Base-by-base conservation (phyloP, 805 yeast species). In the Candida tibetensis region DNA sequence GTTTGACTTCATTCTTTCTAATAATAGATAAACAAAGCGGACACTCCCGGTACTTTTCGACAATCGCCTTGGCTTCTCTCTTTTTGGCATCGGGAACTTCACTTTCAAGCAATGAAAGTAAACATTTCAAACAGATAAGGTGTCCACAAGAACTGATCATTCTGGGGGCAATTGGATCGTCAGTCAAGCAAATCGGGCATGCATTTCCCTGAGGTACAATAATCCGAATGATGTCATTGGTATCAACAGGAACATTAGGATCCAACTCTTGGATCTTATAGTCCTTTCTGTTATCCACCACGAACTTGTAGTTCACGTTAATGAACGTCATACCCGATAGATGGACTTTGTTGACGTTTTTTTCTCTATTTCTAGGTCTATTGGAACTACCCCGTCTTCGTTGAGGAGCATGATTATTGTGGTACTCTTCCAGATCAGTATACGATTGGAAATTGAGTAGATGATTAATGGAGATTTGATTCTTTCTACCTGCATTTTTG, bases 121-220 rank as follows among this genome's bases (percentile, higher is more conserved):
- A 60, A 58, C 99, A 93, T 10, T 89, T 78, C 39, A 78, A 71
- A 55, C 99, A 93, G 53, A 93, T 78, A 12, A 89, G 74, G 56
- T 93, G 99, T 4, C 99, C 99, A 65, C 99, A 93, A 9, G 81
- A 74, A 4, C 71, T 65, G 19, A 88, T 81, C 98, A 93, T 95
- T 39, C 98, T 69, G 2, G 99, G 97, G 0, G 97, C 96, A 13
- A 85, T 76, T 10, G 93, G 85, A 10, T 80, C 81, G 35, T 87
- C 95, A 22, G 82, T 74, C 10, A 93, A 66, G 58, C 99, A 93
- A 18, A 93, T 91, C 0, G 99, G 98, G 56, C 99, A 93, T 27
- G 81, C 80, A 48, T 82, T 82, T 1, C 83, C 82, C 42, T 74
- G 77, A 10, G 91, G 83, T 1, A 79, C 82, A n/a, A 88, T 57